These are phyloP conservation scores for Apiotrichum sp. DNA, from an alignment of 1,284 basidiomycete species.

Conservation along the genomic window DNA sequence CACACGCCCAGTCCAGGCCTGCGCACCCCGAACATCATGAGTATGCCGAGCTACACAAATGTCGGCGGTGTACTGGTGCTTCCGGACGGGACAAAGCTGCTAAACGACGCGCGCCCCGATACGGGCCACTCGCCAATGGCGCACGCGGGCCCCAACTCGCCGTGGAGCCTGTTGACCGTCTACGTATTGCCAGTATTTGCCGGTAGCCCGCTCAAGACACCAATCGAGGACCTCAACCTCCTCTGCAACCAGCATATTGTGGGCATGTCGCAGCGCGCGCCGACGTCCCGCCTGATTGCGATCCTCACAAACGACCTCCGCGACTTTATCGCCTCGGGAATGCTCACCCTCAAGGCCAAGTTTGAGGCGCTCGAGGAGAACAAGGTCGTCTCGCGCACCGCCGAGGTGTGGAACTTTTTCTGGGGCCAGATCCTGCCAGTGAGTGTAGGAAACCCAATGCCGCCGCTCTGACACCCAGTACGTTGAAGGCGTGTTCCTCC, in stretches of 20 bases:
- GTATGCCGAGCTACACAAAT: not conserved
- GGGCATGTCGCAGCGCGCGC: constrained; percentile 33
- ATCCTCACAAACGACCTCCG: constrained; percentile 69
- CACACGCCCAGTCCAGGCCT: not conserved
- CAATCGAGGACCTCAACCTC: constrained; percentile 83
- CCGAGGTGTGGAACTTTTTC: constrained; percentile 90
- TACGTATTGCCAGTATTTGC: constrained; percentile 87
- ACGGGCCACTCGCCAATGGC: constrained; percentile 24
- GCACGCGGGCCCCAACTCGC: constrained; percentile 44
- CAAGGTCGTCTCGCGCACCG: constrained; percentile 62
- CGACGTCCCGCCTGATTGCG: constrained; percentile 46
- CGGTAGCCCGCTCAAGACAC: constrained; percentile 75
- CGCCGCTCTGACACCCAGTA: constrained; percentile 24
- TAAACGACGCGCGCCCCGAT: constrained; percentile 4
- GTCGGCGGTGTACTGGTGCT: constrained; percentile 28
- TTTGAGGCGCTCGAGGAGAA: constrained; percentile 60
- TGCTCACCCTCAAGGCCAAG: constrained; percentile 85
- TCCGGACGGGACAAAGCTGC: constrained; percentile 36
- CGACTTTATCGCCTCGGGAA: constrained; percentile 78
- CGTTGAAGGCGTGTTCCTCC: constrained; percentile 51
- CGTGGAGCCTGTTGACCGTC: constrained; percentile 77
- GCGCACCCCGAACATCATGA: not conserved
- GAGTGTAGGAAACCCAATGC: constrained; percentile 11
- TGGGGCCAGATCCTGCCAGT: constrained; percentile 81
- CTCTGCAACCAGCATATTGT: constrained; percentile 40